phyloP scores from a whole-genome alignment of 148 eudicot species.

The Rhododendron henanense region DNA sequence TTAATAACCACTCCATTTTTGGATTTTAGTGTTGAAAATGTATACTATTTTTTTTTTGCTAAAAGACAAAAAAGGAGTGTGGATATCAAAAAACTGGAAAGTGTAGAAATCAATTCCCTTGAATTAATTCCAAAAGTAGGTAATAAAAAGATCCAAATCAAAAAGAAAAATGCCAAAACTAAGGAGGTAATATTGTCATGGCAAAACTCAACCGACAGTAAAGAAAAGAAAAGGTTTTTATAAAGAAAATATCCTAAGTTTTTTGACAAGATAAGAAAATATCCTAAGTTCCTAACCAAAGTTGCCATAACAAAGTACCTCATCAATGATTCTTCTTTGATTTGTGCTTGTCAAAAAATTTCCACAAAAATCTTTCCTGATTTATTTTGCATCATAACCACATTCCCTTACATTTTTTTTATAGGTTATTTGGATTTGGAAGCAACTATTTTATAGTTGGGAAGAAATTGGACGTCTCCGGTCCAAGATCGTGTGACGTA shows the following conservation, averaged over 20 bases:
- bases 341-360: too few relatives aligned
- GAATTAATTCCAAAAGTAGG: neutral
- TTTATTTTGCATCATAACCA: neutral
- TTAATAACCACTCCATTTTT: too few relatives aligned
- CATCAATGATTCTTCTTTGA: too few relatives aligned
- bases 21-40: too few relatives aligned
- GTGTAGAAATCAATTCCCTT: too few relatives aligned
- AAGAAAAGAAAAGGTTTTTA: neutral
- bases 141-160: neutral
- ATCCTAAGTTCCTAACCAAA: too few relatives aligned
- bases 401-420: neutral
- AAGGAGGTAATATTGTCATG: neutral
- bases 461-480: neutral
- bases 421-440: neutral
- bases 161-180: neutral
- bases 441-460: neutral
- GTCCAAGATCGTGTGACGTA: neutral
- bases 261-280: too few relatives aligned
- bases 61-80: too few relatives aligned
- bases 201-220: neutral
- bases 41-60: too few relatives aligned
- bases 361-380: neutral
- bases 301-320: neutral
- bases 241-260: neutral
- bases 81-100: too few relatives aligned